A percentile compares a stretch with the other conserved stretches of the same genome.
Conservation (phyloP, 495 filamentous ascomycete species). For the Penicillium pulvis region DNA sequence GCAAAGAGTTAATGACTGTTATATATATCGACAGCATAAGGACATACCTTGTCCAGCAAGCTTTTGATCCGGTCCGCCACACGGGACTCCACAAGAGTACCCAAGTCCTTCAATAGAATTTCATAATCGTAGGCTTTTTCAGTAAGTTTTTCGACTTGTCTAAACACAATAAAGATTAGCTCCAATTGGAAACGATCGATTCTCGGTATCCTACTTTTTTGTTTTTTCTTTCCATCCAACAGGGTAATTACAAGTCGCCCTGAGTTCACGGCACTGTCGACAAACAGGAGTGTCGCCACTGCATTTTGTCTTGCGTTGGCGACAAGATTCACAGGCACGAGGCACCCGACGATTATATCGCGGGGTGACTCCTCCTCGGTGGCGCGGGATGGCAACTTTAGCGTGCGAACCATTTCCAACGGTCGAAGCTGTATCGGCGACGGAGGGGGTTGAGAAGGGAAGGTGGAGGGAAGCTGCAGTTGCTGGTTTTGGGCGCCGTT, state of each 20-base stretch:
- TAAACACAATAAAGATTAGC: background rate
- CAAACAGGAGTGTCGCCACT: constrained; percentile 60
- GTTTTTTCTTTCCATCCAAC: constrained; percentile 60
- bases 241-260: constrained; percentile 52
- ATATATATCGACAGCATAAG: background rate
- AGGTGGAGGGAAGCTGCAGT: constrained; percentile 1
- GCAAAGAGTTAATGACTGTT: background rate
- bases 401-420: constrained; percentile 19
- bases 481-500: background rate
- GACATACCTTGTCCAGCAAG: constrained; percentile 45
- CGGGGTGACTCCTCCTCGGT: constrained; percentile 30
- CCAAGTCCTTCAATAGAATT: constrained; percentile 45
- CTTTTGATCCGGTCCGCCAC: constrained; percentile 40
- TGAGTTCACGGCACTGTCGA: constrained; percentile 57
- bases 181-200: too few relatives aligned
- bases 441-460: constrained; percentile 8
- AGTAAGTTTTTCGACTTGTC: constrained; percentile 47
- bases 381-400: constrained; percentile 54
- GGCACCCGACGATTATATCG: constrained; percentile 49
- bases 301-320: constrained; percentile 68
- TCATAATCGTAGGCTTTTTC: constrained; percentile 54
- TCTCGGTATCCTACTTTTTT: constrained; percentile 46
- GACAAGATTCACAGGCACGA: constrained; percentile 71
- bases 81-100: constrained; percentile 31
- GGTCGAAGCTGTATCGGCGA: constrained; percentile 14